A percentile compares a stretch with the other conserved stretches of the same genome.
Evolutionary conservation across 1,139 yeast genomes (phyloP).

Genomic region (Kluyveromyces sp.): DNA sequence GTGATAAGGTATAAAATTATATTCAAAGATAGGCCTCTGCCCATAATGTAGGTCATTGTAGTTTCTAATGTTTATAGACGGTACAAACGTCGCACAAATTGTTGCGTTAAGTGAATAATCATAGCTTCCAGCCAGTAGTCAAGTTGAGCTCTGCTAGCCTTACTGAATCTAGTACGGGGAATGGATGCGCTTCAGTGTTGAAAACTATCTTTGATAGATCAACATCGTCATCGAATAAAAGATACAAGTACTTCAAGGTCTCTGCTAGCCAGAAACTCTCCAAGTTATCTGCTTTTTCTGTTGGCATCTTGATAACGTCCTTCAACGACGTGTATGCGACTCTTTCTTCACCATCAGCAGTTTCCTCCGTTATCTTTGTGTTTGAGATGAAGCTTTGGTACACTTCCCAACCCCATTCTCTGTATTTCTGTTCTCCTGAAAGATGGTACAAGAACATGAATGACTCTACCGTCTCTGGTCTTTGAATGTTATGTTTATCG

Average conservation of each 20-base stretch:
- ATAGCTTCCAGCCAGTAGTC: conserved; percentile 24
- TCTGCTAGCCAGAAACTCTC: conserved; percentile 95
- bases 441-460: conserved; percentile 73
- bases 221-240: conserved; percentile 68
- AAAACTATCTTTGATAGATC: conserved; percentile 64
- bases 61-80: background rate
- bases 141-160: conserved; percentile 13
- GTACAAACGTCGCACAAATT: background rate
- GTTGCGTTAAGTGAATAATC: too few species aligned
- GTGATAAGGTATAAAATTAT: conserved; percentile 49
- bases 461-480: conserved; percentile 94
- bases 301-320: conserved; percentile 51
- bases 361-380: conserved; percentile 38
- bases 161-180: conserved; percentile 44
- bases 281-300: conserved; percentile 60
- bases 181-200: conserved; percentile 91
- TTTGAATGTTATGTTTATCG: conserved; percentile 79
- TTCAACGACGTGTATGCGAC: conserved; percentile 60
- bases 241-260: conserved; percentile 79
- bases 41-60: conserved; percentile 48
- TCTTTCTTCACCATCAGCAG: conserved; percentile 30
- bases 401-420: conserved; percentile 88
- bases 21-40: conserved; percentile 62
- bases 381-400: conserved; percentile 62
- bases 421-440: conserved; percentile 73